Evolutionary conservation across 805 yeast genomes (phyloP), one percentile per base, ranked within the genome.

Genomic region (Yamadazyma phyllophila): DNA sequence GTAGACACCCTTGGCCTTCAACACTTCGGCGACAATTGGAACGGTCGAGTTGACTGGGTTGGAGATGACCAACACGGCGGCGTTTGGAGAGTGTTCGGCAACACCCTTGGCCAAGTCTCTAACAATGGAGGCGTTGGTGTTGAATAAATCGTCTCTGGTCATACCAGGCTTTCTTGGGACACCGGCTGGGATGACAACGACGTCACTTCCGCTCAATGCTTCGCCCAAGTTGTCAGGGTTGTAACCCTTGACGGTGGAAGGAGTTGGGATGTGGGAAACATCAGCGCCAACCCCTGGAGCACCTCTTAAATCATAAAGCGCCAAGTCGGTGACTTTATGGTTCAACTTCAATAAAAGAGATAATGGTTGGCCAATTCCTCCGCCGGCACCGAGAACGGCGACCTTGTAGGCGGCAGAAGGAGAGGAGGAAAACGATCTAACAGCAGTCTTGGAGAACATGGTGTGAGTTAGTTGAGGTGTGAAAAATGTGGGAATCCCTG

Each of bases 111-210:
- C 96, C 69, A 91, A 79, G 70, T 88, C 96, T 67, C 94, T 83
- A 53, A 91, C 97, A 68, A 91, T 91, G 43, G 95, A 85, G 43
- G 97, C 97, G 65, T 91, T 91, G 76, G 95, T 91, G 78, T 88
- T 85, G 84, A 91, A 91, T 61, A 91, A 78, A 67, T 91, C 97
- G 68, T 91, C 97, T 78, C 97, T 87, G 63, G 97, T 88, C 97
- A 91, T 91, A 70, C 97, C 97, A 57, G 97, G 97, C 77, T 90
- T 91, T 82, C 95, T 88, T 77, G 96, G 97, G 48, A 91, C 95
- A 77, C 97, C 97, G 47, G 97, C 97, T 65, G 97, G 97, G 70
- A 91, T 88, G 48, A 91, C 80, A 43, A 91, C 91, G 49, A 91
- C 83, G 59, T 90, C 95, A 43, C 96, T 80, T 41, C 83, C 90